Base-by-base conservation (phyloP, 2,329 filamentous ascomycete genomes). In the Dendryphion nanum region DNA sequence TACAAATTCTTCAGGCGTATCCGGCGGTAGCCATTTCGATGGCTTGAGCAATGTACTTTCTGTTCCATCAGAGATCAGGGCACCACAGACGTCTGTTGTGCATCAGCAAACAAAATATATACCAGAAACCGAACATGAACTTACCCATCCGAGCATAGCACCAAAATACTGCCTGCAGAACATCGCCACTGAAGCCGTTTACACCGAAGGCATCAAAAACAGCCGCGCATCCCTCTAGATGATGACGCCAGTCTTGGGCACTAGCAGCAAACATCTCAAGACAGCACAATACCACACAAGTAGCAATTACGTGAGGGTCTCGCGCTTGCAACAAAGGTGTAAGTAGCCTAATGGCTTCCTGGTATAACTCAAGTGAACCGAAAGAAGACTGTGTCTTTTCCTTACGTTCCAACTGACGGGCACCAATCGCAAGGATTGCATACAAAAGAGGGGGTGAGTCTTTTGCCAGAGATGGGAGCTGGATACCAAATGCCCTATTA, bases 111-210 rank as follows among this genome's bases (percentile, higher is more conserved):
- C 4, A 18, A 26, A 26, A 2, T 26, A 26, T 26, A 26, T n/a
- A n/a, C n/a, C n/a, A n/a, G n/a, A n/a, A n/a, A n/a, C n/a, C n/a
- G n/a, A n/a, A n/a, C n/a, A n/a, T n/a, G n/a, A 4, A 42, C 47
- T 33, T 40, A 67, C 63, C 73, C 74, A 78, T 77, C 6, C 74
- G 66, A 0, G 73, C 74, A 54, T 76, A 77, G 38, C 72, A 76
- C 75, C 75, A 78, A 41, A 77, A 78, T 0, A 78, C 54, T 2
- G 74, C 73, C 47, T 76, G 69, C 13, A 75, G 65, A 3, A 74
- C 61, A 3, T 72, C 72, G 0, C 72, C 73, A 0, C 68, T 69
- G 41, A 76, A 75, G 0, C 75, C 74, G 44, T 75, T 71, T 28
- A 77, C 74, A 1, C 69, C 72, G 3, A 72, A 69, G 0, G 74